Conservation (phyloP, 78 protist species). For the Dictyostelium firmibasis region DNA sequence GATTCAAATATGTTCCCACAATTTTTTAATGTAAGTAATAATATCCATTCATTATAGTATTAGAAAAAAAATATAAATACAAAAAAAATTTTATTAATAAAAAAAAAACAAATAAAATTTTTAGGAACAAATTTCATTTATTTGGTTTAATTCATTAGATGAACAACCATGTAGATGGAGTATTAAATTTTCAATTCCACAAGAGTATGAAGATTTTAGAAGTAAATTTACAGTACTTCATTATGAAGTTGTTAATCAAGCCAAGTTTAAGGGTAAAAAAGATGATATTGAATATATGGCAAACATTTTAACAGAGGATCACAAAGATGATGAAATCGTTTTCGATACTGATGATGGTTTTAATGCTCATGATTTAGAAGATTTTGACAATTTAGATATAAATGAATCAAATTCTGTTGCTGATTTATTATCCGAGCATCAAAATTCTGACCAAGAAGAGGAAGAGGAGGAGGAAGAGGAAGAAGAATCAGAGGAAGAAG, state of each 20-base stretch:
- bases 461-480: neutral
- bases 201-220: slow-evolving; percentile 54
- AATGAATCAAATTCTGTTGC: neutral
- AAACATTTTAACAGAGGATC: slow-evolving; percentile 39
- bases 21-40: slow-evolving; percentile 30
- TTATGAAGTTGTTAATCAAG: slow-evolving; percentile 38
- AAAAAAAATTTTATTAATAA: neutral
- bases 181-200: slow-evolving; percentile 17
- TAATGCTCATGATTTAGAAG: slow-evolving; percentile 59
- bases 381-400: slow-evolving; percentile 31
- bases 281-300: slow-evolving; percentile 60
- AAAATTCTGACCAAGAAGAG: neutral
- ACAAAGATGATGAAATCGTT: slow-evolving; percentile 29
- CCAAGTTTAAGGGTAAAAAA: slow-evolving; percentile 62
- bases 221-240: slow-evolving; percentile 22
- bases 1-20: slow-evolving; percentile 71
- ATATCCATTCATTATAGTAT: no score
- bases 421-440: neutral
- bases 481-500: neutral
- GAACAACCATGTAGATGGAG: slow-evolving; percentile 43
- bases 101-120: neutral
- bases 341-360: slow-evolving; percentile 71
- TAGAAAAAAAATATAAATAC: neutral
- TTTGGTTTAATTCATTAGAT: slow-evolving; percentile 34
- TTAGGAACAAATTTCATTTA: slow-evolving; percentile 72